These are phyloP conservation scores for Penicillium hesseltinei DNA, from an alignment of 2,329 filamentous ascomycete genomes.

Conservation along the genomic window DNA sequence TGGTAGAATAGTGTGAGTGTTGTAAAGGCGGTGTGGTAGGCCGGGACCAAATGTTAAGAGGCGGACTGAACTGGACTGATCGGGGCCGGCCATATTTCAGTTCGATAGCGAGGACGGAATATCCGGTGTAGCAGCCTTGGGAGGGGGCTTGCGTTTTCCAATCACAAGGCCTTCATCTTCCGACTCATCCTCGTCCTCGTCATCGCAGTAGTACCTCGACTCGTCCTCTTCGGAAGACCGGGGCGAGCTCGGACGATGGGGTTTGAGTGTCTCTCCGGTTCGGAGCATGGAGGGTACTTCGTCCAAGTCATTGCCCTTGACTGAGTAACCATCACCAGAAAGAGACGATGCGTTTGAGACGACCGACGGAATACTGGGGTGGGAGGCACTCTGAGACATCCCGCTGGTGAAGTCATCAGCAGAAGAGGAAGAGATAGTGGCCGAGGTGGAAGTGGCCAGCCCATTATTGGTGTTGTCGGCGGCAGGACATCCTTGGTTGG, in stretches of 20 bases:
- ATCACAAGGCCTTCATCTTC: constrained; percentile 45
- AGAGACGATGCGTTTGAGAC: constrained; percentile 48
- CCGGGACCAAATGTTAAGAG: not conserved
- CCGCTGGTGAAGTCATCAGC: constrained; percentile 47
- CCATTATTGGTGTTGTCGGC: constrained; percentile 24
- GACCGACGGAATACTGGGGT: constrained; percentile 48
- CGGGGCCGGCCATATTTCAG: constrained; percentile 7
- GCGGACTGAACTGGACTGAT: not conserved
- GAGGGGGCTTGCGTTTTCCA: constrained; percentile 34
- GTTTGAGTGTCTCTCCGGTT: constrained; percentile 44
- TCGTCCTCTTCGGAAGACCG: constrained; percentile 38
- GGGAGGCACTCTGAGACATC: constrained; percentile 49
- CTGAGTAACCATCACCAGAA: constrained; percentile 38
- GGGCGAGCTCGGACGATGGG: constrained; percentile 19
- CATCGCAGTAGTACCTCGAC: constrained; percentile 41
- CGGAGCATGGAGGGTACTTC: constrained; percentile 41
- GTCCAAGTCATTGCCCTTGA: constrained; percentile 29
- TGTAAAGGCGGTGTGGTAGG: not conserved
- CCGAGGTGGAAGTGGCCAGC: constrained; percentile 39
- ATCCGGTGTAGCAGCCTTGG: constrained; percentile 22
- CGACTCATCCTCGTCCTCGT: constrained; percentile 44
- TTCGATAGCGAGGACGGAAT: constrained; percentile 4
- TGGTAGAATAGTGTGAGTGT: not conserved
- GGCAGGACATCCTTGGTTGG: constrained; percentile 15
- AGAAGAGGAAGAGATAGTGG: constrained; percentile 48